These are phyloP conservation scores for Ceratocystis variospora DNA, from an alignment of 2,329 filamentous ascomycete species.

Conservation along the genomic window DNA sequence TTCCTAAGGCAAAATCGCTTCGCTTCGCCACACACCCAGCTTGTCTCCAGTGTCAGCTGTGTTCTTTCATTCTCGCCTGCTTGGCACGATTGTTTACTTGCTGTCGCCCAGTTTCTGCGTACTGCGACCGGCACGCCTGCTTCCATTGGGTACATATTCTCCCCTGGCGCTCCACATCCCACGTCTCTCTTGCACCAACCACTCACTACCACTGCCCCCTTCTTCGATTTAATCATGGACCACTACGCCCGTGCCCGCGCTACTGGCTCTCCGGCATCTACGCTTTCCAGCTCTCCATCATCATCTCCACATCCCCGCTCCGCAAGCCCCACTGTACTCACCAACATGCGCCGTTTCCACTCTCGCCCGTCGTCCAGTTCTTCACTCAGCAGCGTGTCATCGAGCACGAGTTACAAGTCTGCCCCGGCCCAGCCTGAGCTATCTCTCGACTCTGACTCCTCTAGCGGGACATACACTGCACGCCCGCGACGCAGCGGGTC, in stretches of 20 bases:
- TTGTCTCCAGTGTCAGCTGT: not conserved
- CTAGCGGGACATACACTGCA: not conserved
- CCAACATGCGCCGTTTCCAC: slow-evolving; percentile 12
- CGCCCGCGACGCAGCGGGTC: slow-evolving; percentile 5
- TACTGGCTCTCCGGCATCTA: slow-evolving; percentile 6
- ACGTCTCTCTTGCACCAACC: not conserved
- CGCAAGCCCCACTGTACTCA: slow-evolving; percentile 13
- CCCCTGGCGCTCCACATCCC: not conserved
- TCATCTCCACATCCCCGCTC: slow-evolving; percentile 12
- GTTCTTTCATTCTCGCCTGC: no score
- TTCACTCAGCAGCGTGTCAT: slow-evolving; percentile 5
- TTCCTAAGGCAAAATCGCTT: not conserved
- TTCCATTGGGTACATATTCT: not conserved
- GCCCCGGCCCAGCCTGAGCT: slow-evolving; percentile 9
- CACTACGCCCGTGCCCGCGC: slow-evolving; percentile 7
- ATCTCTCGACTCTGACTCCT: slow-evolving; percentile 3
- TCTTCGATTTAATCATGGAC: slow-evolving; percentile 2
- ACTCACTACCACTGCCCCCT: not conserved
- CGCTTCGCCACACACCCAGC: not conserved
- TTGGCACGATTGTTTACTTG: no score
- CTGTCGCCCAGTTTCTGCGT: no score
- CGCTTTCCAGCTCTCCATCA: not conserved
- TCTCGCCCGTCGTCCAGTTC: slow-evolving; percentile 10
- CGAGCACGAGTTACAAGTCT: slow-evolving; percentile 13
- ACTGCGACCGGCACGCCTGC: no score